These are phyloP conservation scores for Incumbomyces delicatus DNA, from an alignment of 2,329 filamentous ascomycete species.

Conservation along the genomic window DNA sequence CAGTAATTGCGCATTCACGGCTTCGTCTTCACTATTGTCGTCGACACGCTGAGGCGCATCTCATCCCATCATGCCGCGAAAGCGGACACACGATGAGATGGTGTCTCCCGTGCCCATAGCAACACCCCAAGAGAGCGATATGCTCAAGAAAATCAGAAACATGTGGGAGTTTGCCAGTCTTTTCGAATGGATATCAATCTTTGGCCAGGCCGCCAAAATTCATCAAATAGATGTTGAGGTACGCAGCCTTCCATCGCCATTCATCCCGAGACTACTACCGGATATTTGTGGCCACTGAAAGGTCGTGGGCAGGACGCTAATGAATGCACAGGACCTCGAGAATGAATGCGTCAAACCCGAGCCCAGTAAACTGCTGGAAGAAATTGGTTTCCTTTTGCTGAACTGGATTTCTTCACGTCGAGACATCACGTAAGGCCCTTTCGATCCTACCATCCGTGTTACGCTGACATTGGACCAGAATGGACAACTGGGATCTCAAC, in stretches of 20 bases:
- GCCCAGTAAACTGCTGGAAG: conserved; percentile 61
- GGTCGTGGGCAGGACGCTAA: not conserved
- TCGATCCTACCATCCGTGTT: not conserved
- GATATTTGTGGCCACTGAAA: not conserved
- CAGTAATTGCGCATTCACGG: no score
- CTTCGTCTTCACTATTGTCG: no score
- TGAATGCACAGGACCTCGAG: conserved; percentile 64
- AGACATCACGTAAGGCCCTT: conserved; percentile 65
- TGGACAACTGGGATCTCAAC: conserved; percentile 87
- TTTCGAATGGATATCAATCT: conserved; percentile 86
- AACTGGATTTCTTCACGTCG: conserved; percentile 93
- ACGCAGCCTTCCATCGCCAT: conserved; percentile 24
- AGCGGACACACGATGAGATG: conserved; percentile 47
- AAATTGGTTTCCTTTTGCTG: conserved; percentile 76
- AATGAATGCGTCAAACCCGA: conserved; percentile 71
- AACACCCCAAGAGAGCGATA: conserved; percentile 26
- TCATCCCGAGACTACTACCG: not conserved
- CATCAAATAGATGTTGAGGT: conserved; percentile 89
- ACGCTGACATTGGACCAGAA: conserved; percentile 41
- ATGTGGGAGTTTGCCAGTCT: conserved; percentile 95
- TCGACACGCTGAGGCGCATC: not conserved
- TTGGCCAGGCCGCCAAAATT: conserved; percentile 81
- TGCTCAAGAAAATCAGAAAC: conserved; percentile 64
- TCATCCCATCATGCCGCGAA: conserved; percentile 33
- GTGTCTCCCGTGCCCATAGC: conserved; percentile 40